Evolutionary conservation across 1,139 yeast genomes (phyloP).

Genomic region (Blastobotrys raffinosifermentans): DNA sequence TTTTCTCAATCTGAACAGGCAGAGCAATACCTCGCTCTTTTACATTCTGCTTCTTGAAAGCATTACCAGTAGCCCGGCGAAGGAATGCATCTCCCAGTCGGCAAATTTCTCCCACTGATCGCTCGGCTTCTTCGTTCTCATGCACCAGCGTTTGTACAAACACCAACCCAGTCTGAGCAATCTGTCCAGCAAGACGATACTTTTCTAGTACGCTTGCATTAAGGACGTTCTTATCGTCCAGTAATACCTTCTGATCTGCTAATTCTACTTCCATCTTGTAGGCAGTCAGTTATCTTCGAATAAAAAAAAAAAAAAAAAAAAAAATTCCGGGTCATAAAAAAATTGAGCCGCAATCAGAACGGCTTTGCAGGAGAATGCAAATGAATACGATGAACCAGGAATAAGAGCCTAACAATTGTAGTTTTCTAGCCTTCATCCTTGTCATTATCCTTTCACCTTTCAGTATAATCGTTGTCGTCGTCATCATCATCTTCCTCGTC

Average conservation of each 20-base stretch:
- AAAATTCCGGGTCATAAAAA: not conserved
- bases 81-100: constrained; percentile 73
- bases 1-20: constrained; percentile 86
- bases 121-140: constrained; percentile 41
- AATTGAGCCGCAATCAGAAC: constrained; percentile 12
- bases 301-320: constrained; percentile 4
- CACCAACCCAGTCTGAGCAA: constrained; percentile 77
- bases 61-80: constrained; percentile 25
- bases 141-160: constrained; percentile 61
- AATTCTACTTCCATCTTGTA: constrained; percentile 19
- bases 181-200: constrained; percentile 85
- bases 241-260: constrained; percentile 48
- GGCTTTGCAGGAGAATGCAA: constrained; percentile 11
- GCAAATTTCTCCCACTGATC: constrained; percentile 70
- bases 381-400: not conserved
- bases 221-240: constrained; percentile 68
- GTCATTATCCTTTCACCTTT: not conserved
- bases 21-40: constrained; percentile 73
- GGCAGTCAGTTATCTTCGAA: not conserved
- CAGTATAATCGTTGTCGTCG: not conserved
- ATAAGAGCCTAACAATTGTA: constrained; percentile 4
- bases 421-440: constrained; percentile 6
- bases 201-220: constrained; percentile 61
- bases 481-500: constrained; percentile 8
- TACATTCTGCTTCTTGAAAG: constrained; percentile 23